A percentile compares a stretch with the other conserved stretches of the same genome.
phyloP scores from a whole-genome alignment of 306 rosid species.

The Biancaea sappan region DNA sequence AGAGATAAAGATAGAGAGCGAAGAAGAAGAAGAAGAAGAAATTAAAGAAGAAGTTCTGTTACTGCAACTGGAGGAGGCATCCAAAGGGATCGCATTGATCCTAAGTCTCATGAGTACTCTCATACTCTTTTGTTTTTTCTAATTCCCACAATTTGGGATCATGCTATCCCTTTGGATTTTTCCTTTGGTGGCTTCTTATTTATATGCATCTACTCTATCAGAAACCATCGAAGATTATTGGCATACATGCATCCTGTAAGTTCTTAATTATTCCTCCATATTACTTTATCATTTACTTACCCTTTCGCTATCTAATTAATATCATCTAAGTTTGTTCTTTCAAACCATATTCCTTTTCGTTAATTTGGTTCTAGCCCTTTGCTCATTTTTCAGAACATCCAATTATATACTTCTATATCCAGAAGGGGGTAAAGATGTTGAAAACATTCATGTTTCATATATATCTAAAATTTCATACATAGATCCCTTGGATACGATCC shows the following conservation, averaged over 20 bases:
- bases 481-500: background rate
- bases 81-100: slow-evolving; percentile 76
- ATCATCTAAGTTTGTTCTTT: too few relatives aligned
- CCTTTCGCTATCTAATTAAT: too few relatives aligned
- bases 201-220: background rate
- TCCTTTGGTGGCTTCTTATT: slow-evolving; percentile 52
- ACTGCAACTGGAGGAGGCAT: slow-evolving; percentile 63
- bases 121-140: background rate
- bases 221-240: background rate
- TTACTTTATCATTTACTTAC: background rate
- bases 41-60: background rate
- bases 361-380: too few relatives aligned
- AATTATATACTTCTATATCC: too few relatives aligned
- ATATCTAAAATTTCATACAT: slow-evolving; percentile 1
- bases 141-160: slow-evolving; percentile 45
- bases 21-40: background rate
- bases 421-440: too few relatives aligned
- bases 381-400: too few relatives aligned
- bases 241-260: slow-evolving; percentile 43
- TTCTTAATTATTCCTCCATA: too few relatives aligned
- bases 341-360: too few relatives aligned
- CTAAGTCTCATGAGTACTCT: slow-evolving; percentile 28
- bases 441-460: slow-evolving; percentile 16
- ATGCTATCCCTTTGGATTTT: slow-evolving; percentile 63
- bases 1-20: background rate